Conservation (phyloP, 2,329 filamentous ascomycete species). For the Penicillium olsonii region DNA sequence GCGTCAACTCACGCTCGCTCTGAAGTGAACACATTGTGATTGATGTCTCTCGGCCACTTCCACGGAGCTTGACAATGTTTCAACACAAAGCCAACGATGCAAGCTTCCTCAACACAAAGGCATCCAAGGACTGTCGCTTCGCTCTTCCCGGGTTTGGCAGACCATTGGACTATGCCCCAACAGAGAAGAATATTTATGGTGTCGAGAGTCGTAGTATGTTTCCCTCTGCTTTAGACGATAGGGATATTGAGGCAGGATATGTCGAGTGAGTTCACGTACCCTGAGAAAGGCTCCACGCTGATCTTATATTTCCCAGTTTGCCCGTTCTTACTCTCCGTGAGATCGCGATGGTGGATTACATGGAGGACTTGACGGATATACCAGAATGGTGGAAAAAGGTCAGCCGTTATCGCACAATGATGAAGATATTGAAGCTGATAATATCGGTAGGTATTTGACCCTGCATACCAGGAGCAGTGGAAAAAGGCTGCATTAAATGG, state of each 20-base stretch:
- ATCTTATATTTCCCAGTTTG: constrained; percentile 17
- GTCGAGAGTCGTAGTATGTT: constrained; percentile 32
- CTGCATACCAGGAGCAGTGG: constrained; percentile 34
- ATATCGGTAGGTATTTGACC: constrained; percentile 33
- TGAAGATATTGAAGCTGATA: background rate
- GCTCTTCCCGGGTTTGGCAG: constrained; percentile 37
- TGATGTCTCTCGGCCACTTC: background rate
- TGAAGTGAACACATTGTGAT: no score
- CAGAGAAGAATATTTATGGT: constrained; percentile 30
- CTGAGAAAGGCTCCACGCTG: background rate
- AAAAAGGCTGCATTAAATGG: constrained; percentile 25
- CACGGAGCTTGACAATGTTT: constrained; percentile 19
- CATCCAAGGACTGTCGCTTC: constrained; percentile 18
- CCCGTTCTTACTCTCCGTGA: constrained; percentile 39
- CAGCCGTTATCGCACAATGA: background rate
- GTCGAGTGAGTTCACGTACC: constrained; percentile 23
- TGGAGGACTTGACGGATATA: constrained; percentile 46
- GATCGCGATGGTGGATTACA: constrained; percentile 39
- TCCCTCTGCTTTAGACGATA: constrained; percentile 35
- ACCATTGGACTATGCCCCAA: constrained; percentile 30
- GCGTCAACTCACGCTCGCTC: no score
- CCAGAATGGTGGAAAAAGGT: constrained; percentile 43
- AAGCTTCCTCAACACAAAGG: constrained; percentile 6
- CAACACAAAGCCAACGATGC: constrained; percentile 16
- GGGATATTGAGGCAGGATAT: constrained; percentile 31